Evolutionary conservation across 352 stramenopile species (phyloP), one percentile per base, ranked within the genome.

Genomic region (Aphanomyces stellatus): DNA sequence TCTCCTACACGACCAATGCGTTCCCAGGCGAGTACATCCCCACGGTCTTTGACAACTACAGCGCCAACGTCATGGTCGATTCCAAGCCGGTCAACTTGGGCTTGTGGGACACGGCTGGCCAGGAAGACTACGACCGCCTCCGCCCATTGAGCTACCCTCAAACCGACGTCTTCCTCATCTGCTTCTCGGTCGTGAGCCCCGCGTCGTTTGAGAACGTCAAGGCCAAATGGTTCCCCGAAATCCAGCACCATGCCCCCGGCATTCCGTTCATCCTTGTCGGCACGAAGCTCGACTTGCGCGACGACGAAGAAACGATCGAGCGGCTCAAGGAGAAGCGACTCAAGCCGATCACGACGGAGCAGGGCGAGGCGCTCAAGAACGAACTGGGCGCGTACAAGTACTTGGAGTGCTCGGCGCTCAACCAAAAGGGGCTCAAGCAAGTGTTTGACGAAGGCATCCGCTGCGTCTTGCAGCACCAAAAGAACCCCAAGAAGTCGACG

Each of bases 21-120:
- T 98, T 98, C 74, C 95, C 93, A 8, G 88, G 89, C 71, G 93
- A 98, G 71, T 98, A 98, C 81, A 98, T 98, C 75, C 94, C 95
- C 55, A 98, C 95, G 15, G 90, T 97, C 24, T 97, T 98, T 75
- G 88, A 97, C 74, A 96, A 97, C 79, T 97, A 96, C 76, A 95
- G 84, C 64, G 88, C 89, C 35, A 96, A 95, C 61, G 88, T 96
- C 37, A 96, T 95, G 82, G 91, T 98, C 56, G 90, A 97, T 70
- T 87, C 84, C 71, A 94, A 96, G 70, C 94, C 93, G 33, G 96
- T 99, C 74, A 98, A 98, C 75, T 74, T 99, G 27, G 93, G 93
- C 31, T 79, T 99, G 17, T 99, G 95, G 95, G 95, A 99, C 86
- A 99, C 95, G 2, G 95, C 95, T 19, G 95, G 95, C 48, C 94